Evolutionary conservation across 257 asterid species (phyloP), one percentile per base, ranked within the genome.

Genomic region (Handroanthus guayacan): DNA sequence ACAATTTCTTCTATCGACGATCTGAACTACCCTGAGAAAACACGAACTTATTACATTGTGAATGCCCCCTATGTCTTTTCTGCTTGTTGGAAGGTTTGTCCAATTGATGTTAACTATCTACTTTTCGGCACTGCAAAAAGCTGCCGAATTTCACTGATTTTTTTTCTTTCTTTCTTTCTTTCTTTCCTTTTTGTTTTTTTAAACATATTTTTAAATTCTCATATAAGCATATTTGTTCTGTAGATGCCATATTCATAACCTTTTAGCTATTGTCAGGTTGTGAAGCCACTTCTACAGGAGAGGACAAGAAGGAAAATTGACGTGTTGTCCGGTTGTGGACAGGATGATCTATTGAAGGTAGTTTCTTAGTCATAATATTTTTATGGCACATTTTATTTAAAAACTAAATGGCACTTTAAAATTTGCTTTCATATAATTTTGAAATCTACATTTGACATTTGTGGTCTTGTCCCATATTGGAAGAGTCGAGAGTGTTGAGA

Each of bases 11-110:
- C 94, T 5, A 86, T 91, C 20, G 97, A 89, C 75, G 96, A 89
- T 77, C 86, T 89, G 77, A 91, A 89, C 85, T 91, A 91, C 85
- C 97, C 97, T 0, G 96, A 91, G 86, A 91, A 87, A 76, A 89
- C 94, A 51, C 80, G 57, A 64, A 85, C 95, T 67, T 91, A 89
- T 80, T 89, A 91, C 86, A 86, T 91, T 65, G 97, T 91, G 65
- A 91, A 89, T 56, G 87, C 90, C 38, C 97, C 95, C 0, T 88
- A 88, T 54, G 82, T 89, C 61, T 91, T 89, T 79, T 88, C 96
- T 6, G 91, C 92, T 62, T 88, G 95, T 78, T 89, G 97, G 97
- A 91, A 89, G 95, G 97, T 91, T 78, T 11, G 85, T 81, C 13
- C 38, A 0, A 57, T 69, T 20, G 1, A 60, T 43, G 31, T 3